These are phyloP conservation scores for Manihot esculenta DNA, from an alignment of 441 rosid species.

Conservation along the genomic window DNA sequence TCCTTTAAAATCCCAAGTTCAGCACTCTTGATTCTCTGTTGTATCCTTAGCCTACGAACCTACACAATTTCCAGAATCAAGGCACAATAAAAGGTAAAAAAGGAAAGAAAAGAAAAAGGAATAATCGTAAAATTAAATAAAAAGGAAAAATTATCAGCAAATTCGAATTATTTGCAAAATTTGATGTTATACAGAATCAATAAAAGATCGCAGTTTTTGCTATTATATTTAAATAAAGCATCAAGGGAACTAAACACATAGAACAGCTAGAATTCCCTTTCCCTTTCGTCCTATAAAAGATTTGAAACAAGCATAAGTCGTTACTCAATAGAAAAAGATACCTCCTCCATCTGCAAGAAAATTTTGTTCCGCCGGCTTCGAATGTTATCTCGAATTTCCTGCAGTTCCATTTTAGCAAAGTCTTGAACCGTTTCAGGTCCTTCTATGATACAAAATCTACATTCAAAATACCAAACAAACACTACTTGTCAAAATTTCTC, in stretches of 20 bases:
- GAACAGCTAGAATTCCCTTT: neutral
- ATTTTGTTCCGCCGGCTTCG: conserved; percentile 93
- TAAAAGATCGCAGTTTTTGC: no score
- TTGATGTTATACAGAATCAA: no score
- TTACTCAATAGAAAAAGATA: conserved; percentile 8
- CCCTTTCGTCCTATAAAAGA: neutral
- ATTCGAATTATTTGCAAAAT: no score
- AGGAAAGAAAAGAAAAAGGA: no score
- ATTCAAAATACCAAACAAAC: conserved; percentile 14
- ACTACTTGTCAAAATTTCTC: neutral
- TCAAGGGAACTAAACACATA: neutral
- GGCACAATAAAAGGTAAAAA: no score
- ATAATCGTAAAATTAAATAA: no score
- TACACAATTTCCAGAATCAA: conserved; percentile 15
- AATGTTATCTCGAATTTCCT: conserved; percentile 92
- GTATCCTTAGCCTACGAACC: conserved; percentile 94
- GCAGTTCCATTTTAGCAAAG: conserved; percentile 89
- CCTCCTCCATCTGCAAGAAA: conserved; percentile 98
- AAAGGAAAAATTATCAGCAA: no score
- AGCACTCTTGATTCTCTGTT: conserved; percentile 73
- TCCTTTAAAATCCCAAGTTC: conserved; percentile 67
- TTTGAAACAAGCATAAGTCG: neutral
- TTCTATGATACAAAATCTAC: conserved; percentile 96
- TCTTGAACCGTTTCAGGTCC: conserved; percentile 95
- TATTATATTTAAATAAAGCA: no score